Percentiles rank a stretch among this genome's conserved stretches.
phyloP scores from a whole-genome alignment of 1,284 basidiomycete species.

The Naganishia sp. region DNA sequence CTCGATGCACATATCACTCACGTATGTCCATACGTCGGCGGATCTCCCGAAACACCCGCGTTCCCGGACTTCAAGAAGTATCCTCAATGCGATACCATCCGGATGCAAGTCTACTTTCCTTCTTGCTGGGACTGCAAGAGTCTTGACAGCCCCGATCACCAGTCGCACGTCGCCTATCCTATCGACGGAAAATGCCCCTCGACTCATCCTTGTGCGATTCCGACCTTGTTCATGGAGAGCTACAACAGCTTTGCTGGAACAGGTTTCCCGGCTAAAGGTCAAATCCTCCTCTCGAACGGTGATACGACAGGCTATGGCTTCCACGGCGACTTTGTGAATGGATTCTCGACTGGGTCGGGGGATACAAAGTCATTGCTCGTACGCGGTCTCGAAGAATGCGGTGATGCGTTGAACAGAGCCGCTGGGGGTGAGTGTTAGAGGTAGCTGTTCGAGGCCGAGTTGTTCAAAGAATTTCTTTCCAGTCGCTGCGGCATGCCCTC shows the following conservation, averaged over 20 bases:
- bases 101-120: constrained; percentile 27
- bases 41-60: constrained; percentile 8
- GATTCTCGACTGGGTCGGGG: constrained; percentile 30
- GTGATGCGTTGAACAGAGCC: constrained; percentile 13
- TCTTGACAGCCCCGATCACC: constrained; percentile 14
- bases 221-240: constrained; percentile 27
- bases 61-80: constrained; percentile 23
- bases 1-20: constrained; percentile 18
- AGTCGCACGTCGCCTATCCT: constrained; percentile 21
- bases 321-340: constrained; percentile 43
- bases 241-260: constrained; percentile 25
- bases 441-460: not conserved
- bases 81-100: constrained; percentile 20
- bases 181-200: constrained; percentile 22
- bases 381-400: constrained; percentile 21
- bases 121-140: constrained; percentile 27
- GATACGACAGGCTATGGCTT: constrained; percentile 48
- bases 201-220: constrained; percentile 16
- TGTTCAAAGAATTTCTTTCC: not conserved
- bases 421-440: constrained; percentile 16
- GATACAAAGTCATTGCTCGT: constrained; percentile 8
- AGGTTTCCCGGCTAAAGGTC: constrained; percentile 12
- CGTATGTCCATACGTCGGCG: constrained; percentile 8
- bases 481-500: constrained; percentile 16
- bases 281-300: constrained; percentile 41